Base-by-base conservation (phyloP, 2,329 filamentous ascomycete genomes). In the Microdochium nivale region DNA sequence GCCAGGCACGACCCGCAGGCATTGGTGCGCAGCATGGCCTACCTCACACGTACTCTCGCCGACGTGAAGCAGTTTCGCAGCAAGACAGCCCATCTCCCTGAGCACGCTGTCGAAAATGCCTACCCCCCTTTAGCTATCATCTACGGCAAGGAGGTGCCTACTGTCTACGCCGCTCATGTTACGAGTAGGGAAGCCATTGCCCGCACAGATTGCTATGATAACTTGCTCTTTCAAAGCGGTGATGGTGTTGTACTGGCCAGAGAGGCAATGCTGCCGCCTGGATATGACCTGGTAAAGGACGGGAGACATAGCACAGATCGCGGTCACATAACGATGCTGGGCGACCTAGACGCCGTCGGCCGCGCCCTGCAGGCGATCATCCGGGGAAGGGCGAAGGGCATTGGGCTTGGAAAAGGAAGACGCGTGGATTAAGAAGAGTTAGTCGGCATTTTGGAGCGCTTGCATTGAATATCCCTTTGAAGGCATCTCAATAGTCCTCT, bases 211-310 rank as follows among this genome's bases (percentile, higher is more conserved):
- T 85, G 83, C 1, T 96, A 95, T 65, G 90, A 95, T 57, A 86
- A 95, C 59, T 75, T 97, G 2, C 80, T 89, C 0, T 96, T 96
- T 69, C 86, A 87, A 1, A 86, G 85, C 23, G 90, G 91, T 2
- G 91, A 97, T 64, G 92, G 91, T 0, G 91, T 97, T 0, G 90
- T 92, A 51, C 77, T 96, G 7, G 88, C 91, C 0, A 82, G 82
- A 49, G 88, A 92, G 55, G 87, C 90, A 0, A 92, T 95, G 88
- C 68, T 95, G 44, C 91, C 91, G 0, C 71, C 80, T 2, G 90
- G 90, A 0, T 96, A 96, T 64, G 76, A 79, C 48, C 74, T 87
- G 33, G 88, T 85, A 1, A 81, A 78, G 47, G 86, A 84, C 13
- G 90, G 90, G 0, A 73, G 89, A 19, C 81, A 96, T 13, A 85